These are phyloP conservation scores for Verticillium isaacii DNA, from an alignment of 2,329 filamentous ascomycete genomes.

Conservation along the genomic window DNA sequence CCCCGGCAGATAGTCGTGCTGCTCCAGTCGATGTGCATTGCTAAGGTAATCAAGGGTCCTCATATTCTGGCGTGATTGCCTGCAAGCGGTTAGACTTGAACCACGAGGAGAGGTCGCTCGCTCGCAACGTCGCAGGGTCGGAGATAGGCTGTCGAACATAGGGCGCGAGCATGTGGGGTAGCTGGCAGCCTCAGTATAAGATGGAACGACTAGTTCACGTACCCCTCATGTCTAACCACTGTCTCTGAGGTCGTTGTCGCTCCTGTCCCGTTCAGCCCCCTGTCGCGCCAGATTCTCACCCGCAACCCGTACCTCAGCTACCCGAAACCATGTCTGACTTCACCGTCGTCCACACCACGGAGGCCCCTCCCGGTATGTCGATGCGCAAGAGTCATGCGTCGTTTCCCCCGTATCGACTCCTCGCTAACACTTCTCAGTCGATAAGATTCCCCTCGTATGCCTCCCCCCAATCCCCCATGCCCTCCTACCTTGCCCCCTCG, in stretches of 20 bases:
- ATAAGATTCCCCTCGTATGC: constrained; percentile 27
- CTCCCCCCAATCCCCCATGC: constrained; percentile 50
- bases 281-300: neutral
- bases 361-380: constrained; percentile 12
- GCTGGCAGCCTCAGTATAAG: neutral
- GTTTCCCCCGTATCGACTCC: neutral
- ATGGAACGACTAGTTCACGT: neutral
- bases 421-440: constrained; percentile 24
- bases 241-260: neutral
- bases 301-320: neutral
- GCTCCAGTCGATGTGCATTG: too few species aligned
- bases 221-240: neutral
- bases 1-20: neutral
- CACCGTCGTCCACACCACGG: constrained; percentile 30
- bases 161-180: neutral
- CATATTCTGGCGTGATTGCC: too few species aligned
- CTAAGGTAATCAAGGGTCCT: too few species aligned
- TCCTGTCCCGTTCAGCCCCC: too few species aligned
- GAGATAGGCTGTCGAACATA: neutral
- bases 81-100: too few species aligned
- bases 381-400: neutral
- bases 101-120: too few species aligned
- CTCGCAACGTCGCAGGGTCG: too few species aligned
- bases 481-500: constrained; percentile 61
- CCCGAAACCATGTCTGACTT: constrained; percentile 24